Percentiles rank a stretch among this genome's conserved stretches.
These are phyloP conservation scores for Crithidia mellificae DNA, from an alignment of 208 protist genomes.

Conservation along the genomic window DNA sequence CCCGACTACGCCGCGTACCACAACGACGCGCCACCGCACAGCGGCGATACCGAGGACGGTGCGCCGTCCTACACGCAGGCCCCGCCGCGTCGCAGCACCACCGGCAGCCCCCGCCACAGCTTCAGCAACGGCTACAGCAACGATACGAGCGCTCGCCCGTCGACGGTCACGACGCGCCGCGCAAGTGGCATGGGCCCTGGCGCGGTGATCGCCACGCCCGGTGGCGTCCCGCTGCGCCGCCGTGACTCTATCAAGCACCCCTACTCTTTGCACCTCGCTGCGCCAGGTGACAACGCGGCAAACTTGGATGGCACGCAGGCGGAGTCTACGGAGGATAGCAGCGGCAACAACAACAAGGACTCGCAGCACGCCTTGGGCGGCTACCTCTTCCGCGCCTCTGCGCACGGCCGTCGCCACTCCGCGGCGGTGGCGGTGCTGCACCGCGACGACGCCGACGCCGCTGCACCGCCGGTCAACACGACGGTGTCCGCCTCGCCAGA, in stretches of 20 bases:
- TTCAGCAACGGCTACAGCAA: conserved; percentile 6
- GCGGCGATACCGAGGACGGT: background rate
- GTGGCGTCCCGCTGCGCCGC: conserved; percentile 8
- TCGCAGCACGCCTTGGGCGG: background rate
- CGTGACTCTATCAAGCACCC: conserved; percentile 18
- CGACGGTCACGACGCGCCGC: background rate
- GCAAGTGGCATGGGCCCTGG: background rate
- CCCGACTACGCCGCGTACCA: conserved; percentile 3
- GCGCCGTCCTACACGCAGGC: conserved; percentile 1
- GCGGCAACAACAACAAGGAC: background rate
- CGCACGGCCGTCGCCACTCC: conserved; percentile 15
- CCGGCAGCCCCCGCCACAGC: conserved; percentile 11
- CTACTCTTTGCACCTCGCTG: conserved; percentile 1
- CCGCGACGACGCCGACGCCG: background rate
- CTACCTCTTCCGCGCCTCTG: background rate
- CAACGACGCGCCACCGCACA: background rate
- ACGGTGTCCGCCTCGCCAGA: conserved; percentile 12
- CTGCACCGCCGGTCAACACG: conserved; percentile 4
- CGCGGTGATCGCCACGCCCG: background rate
- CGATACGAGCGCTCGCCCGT: conserved; percentile 1
- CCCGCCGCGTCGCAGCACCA: conserved; percentile 8
- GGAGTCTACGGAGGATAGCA: background rate
- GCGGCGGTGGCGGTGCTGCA: conserved; percentile 6
- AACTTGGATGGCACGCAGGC: conserved; percentile 6
- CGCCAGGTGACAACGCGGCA: background rate